Evolutionary conservation across 768 basidiomycete genomes (phyloP).

Genomic region (Psilocybe azurescens): DNA sequence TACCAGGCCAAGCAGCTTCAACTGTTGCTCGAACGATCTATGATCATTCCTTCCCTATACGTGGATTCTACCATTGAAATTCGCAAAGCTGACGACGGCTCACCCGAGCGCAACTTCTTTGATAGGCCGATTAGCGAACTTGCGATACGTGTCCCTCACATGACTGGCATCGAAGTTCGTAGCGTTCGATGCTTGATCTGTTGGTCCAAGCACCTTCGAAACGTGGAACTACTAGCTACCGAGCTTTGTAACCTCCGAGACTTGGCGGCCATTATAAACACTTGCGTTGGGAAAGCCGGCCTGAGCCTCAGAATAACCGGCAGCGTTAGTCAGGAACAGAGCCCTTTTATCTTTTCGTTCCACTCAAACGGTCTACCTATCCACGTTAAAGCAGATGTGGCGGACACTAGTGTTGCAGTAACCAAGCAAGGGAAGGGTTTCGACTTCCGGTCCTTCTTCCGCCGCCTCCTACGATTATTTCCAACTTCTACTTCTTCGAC

Average conservation of each 20-base stretch:
- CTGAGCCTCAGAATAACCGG: neutral
- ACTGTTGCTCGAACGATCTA: neutral
- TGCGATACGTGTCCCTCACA: neutral
- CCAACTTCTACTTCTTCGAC: neutral
- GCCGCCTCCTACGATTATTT: neutral
- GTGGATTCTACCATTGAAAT: neutral
- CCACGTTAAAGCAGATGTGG: no score
- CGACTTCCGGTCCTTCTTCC: neutral
- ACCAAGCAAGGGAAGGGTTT: neutral
- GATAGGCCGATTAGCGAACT: neutral
- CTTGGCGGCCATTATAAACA: neutral
- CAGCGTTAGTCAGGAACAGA: neutral
- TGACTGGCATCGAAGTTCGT: neutral
- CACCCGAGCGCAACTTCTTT: neutral
- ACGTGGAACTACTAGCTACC: neutral
- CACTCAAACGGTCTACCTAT: neutral
- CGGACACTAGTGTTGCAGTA: neutral
- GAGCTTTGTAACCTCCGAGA: neutral
- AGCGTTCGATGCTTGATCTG: conserved; percentile 1
- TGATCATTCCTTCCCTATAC: neutral
- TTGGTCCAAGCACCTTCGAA: neutral
- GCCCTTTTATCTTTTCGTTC: conserved; percentile 13
- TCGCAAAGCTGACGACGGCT: neutral
- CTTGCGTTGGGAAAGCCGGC: neutral
- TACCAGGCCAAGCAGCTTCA: conserved; percentile 6